A percentile compares a stretch with the other conserved stretches of the same genome.
Evolutionary conservation across 306 rosid species (phyloP).

Genomic region (Gleditsia sinensis): DNA sequence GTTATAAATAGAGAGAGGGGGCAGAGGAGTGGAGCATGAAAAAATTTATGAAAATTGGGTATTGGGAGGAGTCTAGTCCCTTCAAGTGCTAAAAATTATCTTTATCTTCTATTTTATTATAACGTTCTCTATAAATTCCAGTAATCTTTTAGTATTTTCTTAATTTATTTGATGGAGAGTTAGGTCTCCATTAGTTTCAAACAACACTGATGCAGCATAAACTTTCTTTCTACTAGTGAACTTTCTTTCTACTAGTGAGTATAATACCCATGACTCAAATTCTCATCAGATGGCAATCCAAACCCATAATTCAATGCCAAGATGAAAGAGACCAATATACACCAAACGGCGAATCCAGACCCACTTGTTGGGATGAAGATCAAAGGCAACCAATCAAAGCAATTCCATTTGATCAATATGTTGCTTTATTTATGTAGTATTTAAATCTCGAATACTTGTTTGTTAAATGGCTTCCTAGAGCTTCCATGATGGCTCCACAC

Average conservation of each 20-base stretch:
- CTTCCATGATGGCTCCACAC: conserved; percentile 72
- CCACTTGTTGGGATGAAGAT: conserved; percentile 57
- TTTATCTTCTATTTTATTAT: too few relatives aligned
- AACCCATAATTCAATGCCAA: conserved; percentile 15
- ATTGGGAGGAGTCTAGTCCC: too few relatives aligned
- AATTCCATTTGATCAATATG: conserved; percentile 48
- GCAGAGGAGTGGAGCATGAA: too few relatives aligned
- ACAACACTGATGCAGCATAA: background rate
- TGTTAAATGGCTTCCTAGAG: conserved; percentile 72
- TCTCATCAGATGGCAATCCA: conserved; percentile 10
- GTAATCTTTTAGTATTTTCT: too few relatives aligned
- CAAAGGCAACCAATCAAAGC: conserved; percentile 32
- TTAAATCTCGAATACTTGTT: conserved; percentile 73
- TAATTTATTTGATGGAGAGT: too few relatives aligned
- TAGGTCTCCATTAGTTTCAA: too few relatives aligned
- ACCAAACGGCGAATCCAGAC: conserved; percentile 32
- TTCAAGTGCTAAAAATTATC: too few relatives aligned
- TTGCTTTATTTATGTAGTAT: conserved; percentile 7
- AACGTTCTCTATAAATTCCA: too few relatives aligned
- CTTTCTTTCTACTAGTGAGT: background rate
- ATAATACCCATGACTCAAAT: conserved; percentile 22
- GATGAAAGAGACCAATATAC: conserved; percentile 6
- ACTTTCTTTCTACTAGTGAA: too few relatives aligned
- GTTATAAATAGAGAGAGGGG: too few relatives aligned
- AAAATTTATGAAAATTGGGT: too few relatives aligned